phyloP scores from a whole-genome alignment of 1,139 yeast genomes.

The Kazachstania sp. region DNA sequence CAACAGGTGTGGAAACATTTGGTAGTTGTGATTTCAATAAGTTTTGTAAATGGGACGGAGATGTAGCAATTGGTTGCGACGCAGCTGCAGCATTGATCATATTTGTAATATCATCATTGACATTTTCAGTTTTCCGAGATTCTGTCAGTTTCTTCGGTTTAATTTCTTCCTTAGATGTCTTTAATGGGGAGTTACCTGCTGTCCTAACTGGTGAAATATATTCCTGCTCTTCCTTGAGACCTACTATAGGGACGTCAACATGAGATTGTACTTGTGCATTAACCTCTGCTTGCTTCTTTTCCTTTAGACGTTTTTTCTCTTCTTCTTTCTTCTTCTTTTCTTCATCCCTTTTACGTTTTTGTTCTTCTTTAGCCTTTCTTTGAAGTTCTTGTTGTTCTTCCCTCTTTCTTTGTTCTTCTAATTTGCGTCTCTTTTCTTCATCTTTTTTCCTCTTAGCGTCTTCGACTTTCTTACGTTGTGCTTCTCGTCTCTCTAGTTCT shows the following conservation, averaged over 20 bases:
- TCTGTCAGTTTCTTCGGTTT: background rate
- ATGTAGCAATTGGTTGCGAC: slow-evolving; percentile 14
- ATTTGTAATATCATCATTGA: slow-evolving; percentile 23
- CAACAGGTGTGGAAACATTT: background rate
- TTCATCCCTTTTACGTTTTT: slow-evolving; percentile 35
- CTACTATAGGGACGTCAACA: background rate
- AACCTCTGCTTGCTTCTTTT: slow-evolving; percentile 13
- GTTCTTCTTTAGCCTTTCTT: slow-evolving; percentile 33
- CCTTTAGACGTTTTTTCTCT: slow-evolving; percentile 33
- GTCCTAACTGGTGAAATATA: background rate
- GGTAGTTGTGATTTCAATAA: slow-evolving; percentile 8
- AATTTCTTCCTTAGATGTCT: background rate
- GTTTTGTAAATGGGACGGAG: slow-evolving; percentile 16
- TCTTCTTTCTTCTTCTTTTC: slow-evolving; percentile 38
- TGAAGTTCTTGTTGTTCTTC: slow-evolving; percentile 35
- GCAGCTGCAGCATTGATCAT: slow-evolving; percentile 25
- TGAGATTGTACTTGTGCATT: slow-evolving; percentile 17
- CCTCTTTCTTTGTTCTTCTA: slow-evolving; percentile 37
- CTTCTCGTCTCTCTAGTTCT: slow-evolving; percentile 40
- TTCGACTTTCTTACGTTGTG: slow-evolving; percentile 31
- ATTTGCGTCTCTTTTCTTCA: slow-evolving; percentile 37
- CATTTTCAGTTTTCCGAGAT: slow-evolving; percentile 1
- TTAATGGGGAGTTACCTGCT: background rate
- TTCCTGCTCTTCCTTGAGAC: background rate
- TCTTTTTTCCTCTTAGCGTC: slow-evolving; percentile 33